Conservation (phyloP, 495 filamentous ascomycete species). For the Elasticomyces elasticus region DNA sequence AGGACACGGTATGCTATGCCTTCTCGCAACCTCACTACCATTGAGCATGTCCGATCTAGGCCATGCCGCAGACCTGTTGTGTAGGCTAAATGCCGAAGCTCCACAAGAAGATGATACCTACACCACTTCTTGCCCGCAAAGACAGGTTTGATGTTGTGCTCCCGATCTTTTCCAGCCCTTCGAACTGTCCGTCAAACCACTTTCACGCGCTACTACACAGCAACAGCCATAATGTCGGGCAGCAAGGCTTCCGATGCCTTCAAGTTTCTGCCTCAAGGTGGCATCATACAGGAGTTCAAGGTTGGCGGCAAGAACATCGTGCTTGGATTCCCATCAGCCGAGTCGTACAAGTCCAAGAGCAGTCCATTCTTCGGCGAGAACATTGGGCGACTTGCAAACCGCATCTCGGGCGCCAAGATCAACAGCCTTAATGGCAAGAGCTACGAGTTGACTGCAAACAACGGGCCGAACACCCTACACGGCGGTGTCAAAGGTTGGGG, state of each 20-base stretch:
- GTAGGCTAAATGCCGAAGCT: too few relatives aligned
- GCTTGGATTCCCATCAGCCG: slow-evolving; percentile 63
- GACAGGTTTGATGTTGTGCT: too few relatives aligned
- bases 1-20: too few relatives aligned
- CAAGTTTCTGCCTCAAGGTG: slow-evolving; percentile 74
- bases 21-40: too few relatives aligned
- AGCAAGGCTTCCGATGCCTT: slow-evolving; percentile 20
- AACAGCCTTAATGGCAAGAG: slow-evolving; percentile 58
- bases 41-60: too few relatives aligned
- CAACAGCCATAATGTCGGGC: slow-evolving; percentile 18
- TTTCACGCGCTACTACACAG: neutral
- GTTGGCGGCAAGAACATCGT: slow-evolving; percentile 76
- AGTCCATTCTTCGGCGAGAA: slow-evolving; percentile 78
- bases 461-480: slow-evolving; percentile 71
- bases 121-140: too few relatives aligned
- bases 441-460: slow-evolving; percentile 62
- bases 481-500: slow-evolving; percentile 79
- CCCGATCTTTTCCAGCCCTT: neutral
- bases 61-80: too few relatives aligned
- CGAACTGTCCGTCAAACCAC: neutral
- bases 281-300: slow-evolving; percentile 75
- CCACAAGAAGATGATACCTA: too few relatives aligned
- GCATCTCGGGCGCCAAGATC: slow-evolving; percentile 64
- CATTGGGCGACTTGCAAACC: slow-evolving; percentile 86
- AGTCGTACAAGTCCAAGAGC: slow-evolving; percentile 64